These are phyloP conservation scores for Allium cepa DNA, from an alignment of 106 monocot genomes.

Conservation along the genomic window DNA sequence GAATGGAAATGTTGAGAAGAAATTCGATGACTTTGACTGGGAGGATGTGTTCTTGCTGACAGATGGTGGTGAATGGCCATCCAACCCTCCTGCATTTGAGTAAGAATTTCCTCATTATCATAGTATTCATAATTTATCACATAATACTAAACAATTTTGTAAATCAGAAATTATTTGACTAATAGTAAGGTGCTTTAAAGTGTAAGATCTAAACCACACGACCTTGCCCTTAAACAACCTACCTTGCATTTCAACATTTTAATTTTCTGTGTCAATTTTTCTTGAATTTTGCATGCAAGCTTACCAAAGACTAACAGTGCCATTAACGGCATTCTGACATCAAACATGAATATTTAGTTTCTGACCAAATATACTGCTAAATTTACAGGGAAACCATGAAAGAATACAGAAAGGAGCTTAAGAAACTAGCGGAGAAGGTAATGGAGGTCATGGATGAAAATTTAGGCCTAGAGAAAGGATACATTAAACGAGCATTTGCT, in stretches of 20 bases:
- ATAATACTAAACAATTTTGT: no score
- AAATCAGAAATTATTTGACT: no score
- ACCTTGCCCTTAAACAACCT: no score
- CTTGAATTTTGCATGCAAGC: no score
- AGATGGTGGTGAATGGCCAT: conserved; percentile 43
- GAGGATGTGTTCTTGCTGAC: conserved; percentile 45
- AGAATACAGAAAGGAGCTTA: conserved; percentile 48
- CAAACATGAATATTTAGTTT: neutral
- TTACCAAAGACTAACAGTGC: no score
- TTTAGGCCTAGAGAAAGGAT: conserved; percentile 45
- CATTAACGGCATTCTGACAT: no score
- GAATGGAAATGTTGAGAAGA: neutral
- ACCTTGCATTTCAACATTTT: no score
- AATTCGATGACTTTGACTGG: conserved; percentile 44
- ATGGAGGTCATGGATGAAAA: conserved; percentile 48
- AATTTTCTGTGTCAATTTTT: no score
- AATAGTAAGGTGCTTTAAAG: no score
- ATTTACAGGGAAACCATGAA: conserved; percentile 51
- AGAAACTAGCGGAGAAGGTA: conserved; percentile 60
- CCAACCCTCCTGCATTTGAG: conserved; percentile 45
- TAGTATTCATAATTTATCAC: no score
- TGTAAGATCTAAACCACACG: no score
- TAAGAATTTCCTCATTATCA: neutral
- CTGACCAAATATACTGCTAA: neutral
- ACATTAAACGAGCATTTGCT: conserved; percentile 44